Evolutionary conservation across 106 monocot genomes (phyloP).

Genomic region (Xerophyta viscosa): DNA sequence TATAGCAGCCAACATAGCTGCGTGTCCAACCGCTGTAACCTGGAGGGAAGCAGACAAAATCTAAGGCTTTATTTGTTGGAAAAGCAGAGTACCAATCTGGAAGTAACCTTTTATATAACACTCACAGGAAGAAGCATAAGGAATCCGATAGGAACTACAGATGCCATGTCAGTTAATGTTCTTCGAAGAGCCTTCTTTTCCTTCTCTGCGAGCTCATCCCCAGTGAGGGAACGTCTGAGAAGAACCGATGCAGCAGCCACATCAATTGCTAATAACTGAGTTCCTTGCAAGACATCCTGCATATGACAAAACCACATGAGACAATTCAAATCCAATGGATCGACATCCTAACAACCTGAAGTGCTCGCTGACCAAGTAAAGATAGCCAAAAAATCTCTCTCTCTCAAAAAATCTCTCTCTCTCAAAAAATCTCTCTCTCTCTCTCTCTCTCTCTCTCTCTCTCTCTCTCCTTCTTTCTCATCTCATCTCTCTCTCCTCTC

Average conservation of each 20-base stretch:
- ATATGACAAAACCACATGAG: neutral
- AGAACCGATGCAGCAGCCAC: slow-evolving; percentile 69
- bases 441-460: too few species aligned
- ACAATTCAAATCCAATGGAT: too few species aligned
- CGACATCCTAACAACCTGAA: too few species aligned
- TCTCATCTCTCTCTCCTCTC: too few species aligned
- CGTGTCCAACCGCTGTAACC: slow-evolving; percentile 98
- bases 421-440: too few species aligned
- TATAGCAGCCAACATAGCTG: slow-evolving; percentile 90
- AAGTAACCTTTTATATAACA: slow-evolving; percentile 1
- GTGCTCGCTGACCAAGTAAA: too few species aligned
- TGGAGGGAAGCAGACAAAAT: slow-evolving; percentile 2
- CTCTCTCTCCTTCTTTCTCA: too few species aligned
- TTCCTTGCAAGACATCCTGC: slow-evolving; percentile 95
- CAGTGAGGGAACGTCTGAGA: slow-evolving; percentile 64
- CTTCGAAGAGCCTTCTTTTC: slow-evolving; percentile 89
- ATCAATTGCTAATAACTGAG: slow-evolving; percentile 92
- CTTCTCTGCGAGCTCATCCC: slow-evolving; percentile 91
- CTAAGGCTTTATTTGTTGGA: neutral
- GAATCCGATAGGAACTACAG: slow-evolving; percentile 92
- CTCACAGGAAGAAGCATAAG: slow-evolving; percentile 99
- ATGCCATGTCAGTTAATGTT: slow-evolving; percentile 90
- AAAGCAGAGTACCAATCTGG: too few species aligned
- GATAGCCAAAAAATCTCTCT: too few species aligned
- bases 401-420: too few species aligned